phyloP scores from a whole-genome alignment of 139 green algal genomes.

The Raphidocelis subcapitata region DNA sequence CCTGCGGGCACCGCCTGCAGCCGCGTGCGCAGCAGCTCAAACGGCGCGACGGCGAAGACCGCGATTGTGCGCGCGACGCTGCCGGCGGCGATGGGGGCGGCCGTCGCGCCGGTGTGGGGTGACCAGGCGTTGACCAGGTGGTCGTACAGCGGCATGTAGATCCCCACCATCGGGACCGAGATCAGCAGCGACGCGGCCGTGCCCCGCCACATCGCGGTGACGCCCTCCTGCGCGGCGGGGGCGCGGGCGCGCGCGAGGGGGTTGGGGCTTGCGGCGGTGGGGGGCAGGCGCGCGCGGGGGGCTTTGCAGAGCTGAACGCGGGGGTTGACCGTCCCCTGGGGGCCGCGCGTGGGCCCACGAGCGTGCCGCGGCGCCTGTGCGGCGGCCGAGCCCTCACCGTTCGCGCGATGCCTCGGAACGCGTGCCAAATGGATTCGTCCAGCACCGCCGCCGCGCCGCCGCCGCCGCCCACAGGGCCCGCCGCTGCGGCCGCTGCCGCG shows the following conservation, averaged over 20 bases:
- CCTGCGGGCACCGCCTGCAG: slow-evolving; percentile 52
- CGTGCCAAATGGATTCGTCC: no score
- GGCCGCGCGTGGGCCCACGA: no score
- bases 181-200: slow-evolving; percentile 74
- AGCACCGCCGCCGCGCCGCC: no score
- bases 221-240: slow-evolving; percentile 61
- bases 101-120: slow-evolving; percentile 2
- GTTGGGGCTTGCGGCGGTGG: no score
- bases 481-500: slow-evolving; percentile 2
- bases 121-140: slow-evolving; percentile 43
- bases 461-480: not conserved
- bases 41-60: slow-evolving; percentile 72
- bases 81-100: slow-evolving; percentile 70
- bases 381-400: no score
- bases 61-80: slow-evolving; percentile 60
- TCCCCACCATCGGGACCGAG: slow-evolving; percentile 83
- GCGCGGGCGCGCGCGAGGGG: not conserved
- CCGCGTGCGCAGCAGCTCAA: slow-evolving; percentile 83
- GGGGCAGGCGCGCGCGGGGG: no score
- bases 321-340: no score
- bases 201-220: slow-evolving; percentile 70
- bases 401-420: no score
- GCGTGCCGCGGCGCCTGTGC: no score
- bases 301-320: no score
- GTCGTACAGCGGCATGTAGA: slow-evolving; percentile 97